A percentile compares a stretch with the other conserved stretches of the same genome.
These are phyloP conservation scores for Cucurbita moschata DNA, from an alignment of 306 rosid species.

Conservation along the genomic window DNA sequence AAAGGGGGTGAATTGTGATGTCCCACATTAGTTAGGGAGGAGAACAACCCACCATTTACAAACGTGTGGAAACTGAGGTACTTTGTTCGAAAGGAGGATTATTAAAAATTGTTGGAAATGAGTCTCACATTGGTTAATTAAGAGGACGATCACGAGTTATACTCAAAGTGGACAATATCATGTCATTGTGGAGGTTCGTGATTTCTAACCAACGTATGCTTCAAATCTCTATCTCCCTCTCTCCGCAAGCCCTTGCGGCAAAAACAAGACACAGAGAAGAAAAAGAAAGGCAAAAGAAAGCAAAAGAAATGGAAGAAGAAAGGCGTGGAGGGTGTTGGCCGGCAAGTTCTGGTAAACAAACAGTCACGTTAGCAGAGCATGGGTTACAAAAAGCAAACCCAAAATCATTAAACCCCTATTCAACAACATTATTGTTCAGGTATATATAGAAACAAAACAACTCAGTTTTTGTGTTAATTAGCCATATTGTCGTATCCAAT, in stretches of 20 bases:
- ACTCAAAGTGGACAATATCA: too few species aligned
- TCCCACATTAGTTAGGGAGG: too few species aligned
- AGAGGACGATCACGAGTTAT: too few species aligned
- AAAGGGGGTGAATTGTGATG: too few species aligned
- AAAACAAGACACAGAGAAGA: background rate
- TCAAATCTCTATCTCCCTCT: too few species aligned
- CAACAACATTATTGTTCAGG: background rate
- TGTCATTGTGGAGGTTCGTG: too few species aligned
- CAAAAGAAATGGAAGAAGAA: background rate
- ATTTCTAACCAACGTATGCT: too few species aligned
- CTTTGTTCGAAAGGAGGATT: too few species aligned
- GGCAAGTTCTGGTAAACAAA: constrained; percentile 5
- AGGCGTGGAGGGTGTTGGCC: constrained; percentile 5
- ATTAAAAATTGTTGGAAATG: too few species aligned
- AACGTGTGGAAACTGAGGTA: too few species aligned
- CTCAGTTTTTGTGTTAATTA: constrained; percentile 7
- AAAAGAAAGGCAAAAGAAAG: background rate
- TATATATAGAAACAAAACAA: background rate
- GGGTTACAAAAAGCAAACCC: constrained; percentile 28
- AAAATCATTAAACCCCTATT: background rate
- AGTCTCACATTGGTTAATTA: too few species aligned
- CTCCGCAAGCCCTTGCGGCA: background rate
- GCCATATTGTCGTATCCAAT: background rate
- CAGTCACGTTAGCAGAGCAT: constrained; percentile 7
- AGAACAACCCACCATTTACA: too few species aligned